These are phyloP conservation scores for Skeletonema grethae DNA, from an alignment of 108 stramenopile species.

Conservation along the genomic window DNA sequence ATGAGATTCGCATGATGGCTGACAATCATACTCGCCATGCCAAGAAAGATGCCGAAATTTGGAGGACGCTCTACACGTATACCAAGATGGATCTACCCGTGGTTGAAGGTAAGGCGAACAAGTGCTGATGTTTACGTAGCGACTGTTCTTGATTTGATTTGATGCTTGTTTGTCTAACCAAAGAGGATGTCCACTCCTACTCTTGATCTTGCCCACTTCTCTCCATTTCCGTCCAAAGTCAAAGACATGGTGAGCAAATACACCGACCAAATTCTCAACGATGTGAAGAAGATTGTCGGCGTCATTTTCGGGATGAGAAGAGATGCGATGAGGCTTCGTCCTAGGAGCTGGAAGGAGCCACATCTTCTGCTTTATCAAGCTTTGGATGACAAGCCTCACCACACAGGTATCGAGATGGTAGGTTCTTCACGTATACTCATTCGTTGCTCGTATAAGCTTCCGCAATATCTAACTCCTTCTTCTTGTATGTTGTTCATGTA, in stretches of 20 bases:
- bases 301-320: constrained; percentile 44
- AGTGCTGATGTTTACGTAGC: neutral
- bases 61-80: constrained; percentile 65
- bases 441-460: too few relatives aligned
- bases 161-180: neutral
- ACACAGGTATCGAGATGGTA: constrained; percentile 56
- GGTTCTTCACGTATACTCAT: too few relatives aligned
- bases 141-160: neutral
- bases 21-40: constrained; percentile 45
- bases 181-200: neutral
- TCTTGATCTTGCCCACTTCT: neutral
- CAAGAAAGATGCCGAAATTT: constrained; percentile 17
- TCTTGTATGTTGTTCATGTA: too few relatives aligned
- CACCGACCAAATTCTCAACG: constrained; percentile 35
- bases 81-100: constrained; percentile 60
- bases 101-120: constrained; percentile 14
- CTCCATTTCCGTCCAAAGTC: neutral
- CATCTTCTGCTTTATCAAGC: constrained; percentile 56
- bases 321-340: constrained; percentile 45
- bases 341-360: constrained; percentile 56
- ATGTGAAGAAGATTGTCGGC: constrained; percentile 43
- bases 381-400: constrained; percentile 38
- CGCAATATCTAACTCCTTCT: too few relatives aligned
- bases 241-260: constrained; percentile 30
- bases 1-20: constrained; percentile 46